phyloP scores from a whole-genome alignment of 2,329 filamentous ascomycete species.

The Capronia americana region DNA sequence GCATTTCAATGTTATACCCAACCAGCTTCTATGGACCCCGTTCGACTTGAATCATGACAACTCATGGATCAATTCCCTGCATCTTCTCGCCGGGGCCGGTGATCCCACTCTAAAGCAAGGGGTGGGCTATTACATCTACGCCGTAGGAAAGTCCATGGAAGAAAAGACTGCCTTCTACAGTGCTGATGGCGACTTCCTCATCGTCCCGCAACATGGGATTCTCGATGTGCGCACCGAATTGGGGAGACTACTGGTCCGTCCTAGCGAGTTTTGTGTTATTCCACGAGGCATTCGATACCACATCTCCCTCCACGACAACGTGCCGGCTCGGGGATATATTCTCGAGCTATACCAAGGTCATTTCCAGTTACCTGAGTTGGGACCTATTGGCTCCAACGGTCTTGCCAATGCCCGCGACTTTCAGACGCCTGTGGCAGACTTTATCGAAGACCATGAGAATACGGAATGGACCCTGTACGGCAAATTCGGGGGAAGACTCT shows the following conservation, averaged over 20 bases:
- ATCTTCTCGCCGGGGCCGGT: constrained; percentile 64
- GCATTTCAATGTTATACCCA: constrained; percentile 45
- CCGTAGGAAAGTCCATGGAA: constrained; percentile 61
- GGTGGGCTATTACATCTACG: constrained; percentile 63
- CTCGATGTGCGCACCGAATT: constrained; percentile 73
- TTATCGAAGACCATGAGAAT: constrained; percentile 55
- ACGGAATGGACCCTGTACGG: constrained; percentile 59
- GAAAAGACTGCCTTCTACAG: constrained; percentile 63
- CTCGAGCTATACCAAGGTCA: constrained; percentile 69
- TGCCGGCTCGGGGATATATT: constrained; percentile 67
- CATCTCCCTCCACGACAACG: constrained; percentile 60
- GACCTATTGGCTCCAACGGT: constrained; percentile 70
- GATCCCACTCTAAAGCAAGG: constrained; percentile 64
- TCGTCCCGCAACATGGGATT: constrained; percentile 66
- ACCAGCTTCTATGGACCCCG: constrained; percentile 67
- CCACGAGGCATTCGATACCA: constrained; percentile 70
- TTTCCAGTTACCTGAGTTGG: constrained; percentile 70
- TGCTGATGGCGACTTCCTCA: constrained; percentile 71
- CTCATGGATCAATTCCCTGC: constrained; percentile 66
- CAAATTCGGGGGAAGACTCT: constrained; percentile 68
- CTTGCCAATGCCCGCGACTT: constrained; percentile 72
- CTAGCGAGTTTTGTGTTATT: constrained; percentile 70
- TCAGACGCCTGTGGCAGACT: constrained; percentile 64
- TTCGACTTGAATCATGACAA: constrained; percentile 52
- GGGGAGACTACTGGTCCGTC: constrained; percentile 68